Percentiles rank a stretch among this genome's conserved stretches.
phyloP scores from a whole-genome alignment of 129 eudicot species.

The Deinandra increscens region DNA sequence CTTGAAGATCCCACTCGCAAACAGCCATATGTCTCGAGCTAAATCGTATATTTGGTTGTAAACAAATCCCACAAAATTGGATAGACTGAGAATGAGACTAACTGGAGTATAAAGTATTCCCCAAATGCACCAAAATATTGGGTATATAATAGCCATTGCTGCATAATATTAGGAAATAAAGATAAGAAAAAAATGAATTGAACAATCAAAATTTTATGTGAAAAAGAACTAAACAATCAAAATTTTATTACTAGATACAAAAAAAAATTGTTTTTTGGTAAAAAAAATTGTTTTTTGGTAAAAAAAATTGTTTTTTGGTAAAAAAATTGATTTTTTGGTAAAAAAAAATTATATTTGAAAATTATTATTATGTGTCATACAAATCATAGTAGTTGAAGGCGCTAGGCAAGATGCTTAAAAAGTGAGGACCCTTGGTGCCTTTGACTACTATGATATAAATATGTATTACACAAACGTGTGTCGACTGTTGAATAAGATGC shows the following conservation, averaged over 20 bases:
- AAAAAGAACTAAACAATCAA: background rate
- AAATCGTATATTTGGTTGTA: constrained; percentile 41
- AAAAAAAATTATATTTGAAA: too few species aligned
- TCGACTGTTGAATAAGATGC: background rate
- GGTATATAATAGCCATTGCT: constrained; percentile 63
- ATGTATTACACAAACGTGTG: background rate
- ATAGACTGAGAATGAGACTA: constrained; percentile 57
- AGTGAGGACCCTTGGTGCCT: too few species aligned
- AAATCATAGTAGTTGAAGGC: too few species aligned
- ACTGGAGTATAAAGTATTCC: constrained; percentile 76
- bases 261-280: too few species aligned
- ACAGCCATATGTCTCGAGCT: constrained; percentile 44
- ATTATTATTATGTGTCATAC: too few species aligned
- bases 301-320: background rate
- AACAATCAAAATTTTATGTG: too few species aligned
- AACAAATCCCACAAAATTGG: constrained; percentile 41
- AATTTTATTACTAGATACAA: too few species aligned
- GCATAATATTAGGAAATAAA: constrained; percentile 28
- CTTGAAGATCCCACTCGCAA: constrained; percentile 46
- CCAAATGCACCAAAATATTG: constrained; percentile 67
- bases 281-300: too few species aligned
- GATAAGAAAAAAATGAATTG: background rate
- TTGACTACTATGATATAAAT: too few species aligned
- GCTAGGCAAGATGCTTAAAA: too few species aligned
- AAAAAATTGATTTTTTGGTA: too few species aligned